Conservation (phyloP, 495 filamentous ascomycete species). For the Geoglossum glabrum region DNA sequence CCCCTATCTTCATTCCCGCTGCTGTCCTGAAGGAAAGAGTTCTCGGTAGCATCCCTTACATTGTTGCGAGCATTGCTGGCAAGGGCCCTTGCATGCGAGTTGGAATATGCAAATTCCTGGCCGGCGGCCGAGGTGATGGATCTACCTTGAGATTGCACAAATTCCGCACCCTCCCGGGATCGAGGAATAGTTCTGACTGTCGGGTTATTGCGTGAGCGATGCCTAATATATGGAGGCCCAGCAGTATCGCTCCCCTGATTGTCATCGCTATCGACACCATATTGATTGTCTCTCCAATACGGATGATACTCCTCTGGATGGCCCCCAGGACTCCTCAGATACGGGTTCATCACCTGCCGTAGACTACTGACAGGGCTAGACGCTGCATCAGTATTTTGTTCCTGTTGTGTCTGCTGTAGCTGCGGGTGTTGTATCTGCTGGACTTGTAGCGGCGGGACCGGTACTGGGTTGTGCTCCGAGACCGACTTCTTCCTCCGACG, state of each 20-base stretch:
- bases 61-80: neutral
- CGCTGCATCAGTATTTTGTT: slow-evolving; percentile 17
- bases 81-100: neutral
- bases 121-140: neutral
- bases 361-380: slow-evolving; percentile 75
- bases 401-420: slow-evolving; percentile 10
- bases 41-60: slow-evolving; percentile 16
- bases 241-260: neutral
- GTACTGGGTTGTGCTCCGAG: slow-evolving; percentile 31
- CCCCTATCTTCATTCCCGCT: slow-evolving; percentile 27
- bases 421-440: slow-evolving; percentile 16
- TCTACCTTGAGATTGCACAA: neutral
- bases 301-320: neutral
- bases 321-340: slow-evolving; percentile 22
- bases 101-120: neutral
- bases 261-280: slow-evolving; percentile 3
- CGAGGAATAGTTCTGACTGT: neutral
- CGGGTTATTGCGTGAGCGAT: neutral
- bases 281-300: slow-evolving; percentile 8
- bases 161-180: neutral
- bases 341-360: slow-evolving; percentile 78
- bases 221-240: neutral
- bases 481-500: slow-evolving; percentile 77
- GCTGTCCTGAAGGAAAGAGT: slow-evolving; percentile 30
- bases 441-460: slow-evolving; percentile 22